Conservation (phyloP, 306 rosid species). For the Sphenostylis stenocarpa region DNA sequence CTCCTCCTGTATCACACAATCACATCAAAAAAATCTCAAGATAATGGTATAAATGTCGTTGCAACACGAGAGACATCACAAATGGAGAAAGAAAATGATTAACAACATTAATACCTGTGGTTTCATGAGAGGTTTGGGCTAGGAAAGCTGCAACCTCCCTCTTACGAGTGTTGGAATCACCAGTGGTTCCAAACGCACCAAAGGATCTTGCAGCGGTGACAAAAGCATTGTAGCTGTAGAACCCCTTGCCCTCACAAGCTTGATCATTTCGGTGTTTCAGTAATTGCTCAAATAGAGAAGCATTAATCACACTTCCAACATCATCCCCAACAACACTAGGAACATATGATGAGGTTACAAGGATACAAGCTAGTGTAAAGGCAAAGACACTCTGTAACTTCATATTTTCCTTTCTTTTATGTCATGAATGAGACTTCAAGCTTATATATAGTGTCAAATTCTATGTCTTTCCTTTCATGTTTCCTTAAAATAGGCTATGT, state of each 20-base stretch:
- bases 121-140: slow-evolving; percentile 1
- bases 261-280: slow-evolving; percentile 47
- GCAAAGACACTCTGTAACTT: neutral
- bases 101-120: no score
- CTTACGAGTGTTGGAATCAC: slow-evolving; percentile 29
- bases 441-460: neutral
- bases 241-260: slow-evolving; percentile 38
- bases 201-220: slow-evolving; percentile 40
- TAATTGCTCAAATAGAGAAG: slow-evolving; percentile 27
- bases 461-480: neutral
- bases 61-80: no score
- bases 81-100: no score
- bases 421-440: neutral
- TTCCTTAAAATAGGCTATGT: neutral
- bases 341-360: neutral
- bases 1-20: slow-evolving; percentile 39
- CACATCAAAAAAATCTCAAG: neutral
- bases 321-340: slow-evolving; percentile 17
- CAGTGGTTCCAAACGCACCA: slow-evolving; percentile 42
- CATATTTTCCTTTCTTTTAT: neutral
- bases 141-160: slow-evolving; percentile 3
- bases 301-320: slow-evolving; percentile 20
- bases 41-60: no score
- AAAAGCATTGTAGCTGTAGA: slow-evolving; percentile 48
- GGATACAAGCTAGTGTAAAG: neutral